Percentiles rank a stretch among this genome's conserved stretches.
Conservation (phyloP, 1,284 basidiomycete species). For the Boletus sp. region DNA sequence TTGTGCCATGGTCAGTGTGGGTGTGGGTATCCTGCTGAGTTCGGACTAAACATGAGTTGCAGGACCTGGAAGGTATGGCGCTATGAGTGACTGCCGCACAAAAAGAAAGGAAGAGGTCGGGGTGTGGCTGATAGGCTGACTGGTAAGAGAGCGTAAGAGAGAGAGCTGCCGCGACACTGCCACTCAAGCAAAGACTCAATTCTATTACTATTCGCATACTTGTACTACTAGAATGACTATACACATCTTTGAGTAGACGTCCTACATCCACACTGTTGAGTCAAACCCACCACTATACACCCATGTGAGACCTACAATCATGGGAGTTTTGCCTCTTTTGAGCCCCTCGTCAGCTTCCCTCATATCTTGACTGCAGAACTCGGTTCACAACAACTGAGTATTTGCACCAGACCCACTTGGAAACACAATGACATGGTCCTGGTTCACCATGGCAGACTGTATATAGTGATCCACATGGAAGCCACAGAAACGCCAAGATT, state of each 20-base stretch:
- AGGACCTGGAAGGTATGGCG: not conserved
- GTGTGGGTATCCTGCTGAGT: not conserved
- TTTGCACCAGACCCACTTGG: no score
- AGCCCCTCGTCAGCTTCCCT: no score
- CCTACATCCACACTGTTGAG: conserved; percentile 33
- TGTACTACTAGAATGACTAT: not conserved
- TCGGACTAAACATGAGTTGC: not conserved
- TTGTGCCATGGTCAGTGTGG: not conserved
- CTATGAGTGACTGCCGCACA: not conserved
- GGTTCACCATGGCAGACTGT: no score
- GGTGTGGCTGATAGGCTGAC: not conserved
- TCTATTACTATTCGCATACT: not conserved
- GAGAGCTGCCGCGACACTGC: not conserved
- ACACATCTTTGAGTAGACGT: conserved; percentile 67
- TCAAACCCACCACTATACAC: conserved; percentile 71
- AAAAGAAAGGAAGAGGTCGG: not conserved
- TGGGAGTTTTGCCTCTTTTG: no score
- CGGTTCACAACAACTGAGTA: no score
- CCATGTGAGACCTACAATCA: conserved; percentile 52
- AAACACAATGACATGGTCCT: no score
- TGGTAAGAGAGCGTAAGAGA: not conserved
- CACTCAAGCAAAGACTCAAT: not conserved
- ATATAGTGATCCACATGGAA: no score
- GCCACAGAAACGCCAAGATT: no score
- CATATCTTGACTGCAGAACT: no score